Percentiles rank a stretch among this genome's conserved stretches.
phyloP scores from a whole-genome alignment of 2,329 filamentous ascomycete species.

The Penicillium sp. region DNA sequence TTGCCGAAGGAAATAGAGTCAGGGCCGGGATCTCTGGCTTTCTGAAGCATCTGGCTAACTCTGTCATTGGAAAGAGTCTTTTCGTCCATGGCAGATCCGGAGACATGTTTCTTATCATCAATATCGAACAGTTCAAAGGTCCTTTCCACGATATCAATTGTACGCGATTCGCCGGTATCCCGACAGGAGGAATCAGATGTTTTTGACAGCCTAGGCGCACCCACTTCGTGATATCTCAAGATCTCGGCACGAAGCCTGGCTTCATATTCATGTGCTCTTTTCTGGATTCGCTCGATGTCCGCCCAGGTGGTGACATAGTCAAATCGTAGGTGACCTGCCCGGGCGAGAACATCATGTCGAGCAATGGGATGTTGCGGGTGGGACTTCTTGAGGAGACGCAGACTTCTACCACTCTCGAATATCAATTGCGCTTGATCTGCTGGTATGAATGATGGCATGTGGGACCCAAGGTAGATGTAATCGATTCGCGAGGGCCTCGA shows the following conservation, averaged over 20 bases:
- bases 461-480: constrained; percentile 48
- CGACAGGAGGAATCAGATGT: background rate
- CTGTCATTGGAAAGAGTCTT: constrained; percentile 26
- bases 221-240: constrained; percentile 33
- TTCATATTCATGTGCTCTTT: constrained; percentile 49
- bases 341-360: constrained; percentile 46
- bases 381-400: constrained; percentile 66
- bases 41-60: constrained; percentile 28
- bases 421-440: constrained; percentile 64
- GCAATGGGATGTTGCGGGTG: constrained; percentile 68
- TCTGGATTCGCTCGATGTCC: constrained; percentile 61
- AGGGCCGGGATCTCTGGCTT: constrained; percentile 19
- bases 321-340: constrained; percentile 53
- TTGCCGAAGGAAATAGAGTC: constrained; percentile 10
- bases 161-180: background rate
- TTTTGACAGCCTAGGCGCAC: constrained; percentile 23
- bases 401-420: constrained; percentile 74
- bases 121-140: constrained; percentile 37
- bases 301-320: constrained; percentile 70
- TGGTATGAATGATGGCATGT: constrained; percentile 68
- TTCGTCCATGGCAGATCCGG: constrained; percentile 23
- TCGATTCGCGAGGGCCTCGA: constrained; percentile 60
- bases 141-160: constrained; percentile 10
- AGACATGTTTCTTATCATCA: constrained; percentile 25
- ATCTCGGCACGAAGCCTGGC: constrained; percentile 35